Percentiles rank a stretch among this genome's conserved stretches.
Evolutionary conservation across 2,329 filamentous ascomycete species (phyloP).

Genomic region (Penicillium sp.): DNA sequence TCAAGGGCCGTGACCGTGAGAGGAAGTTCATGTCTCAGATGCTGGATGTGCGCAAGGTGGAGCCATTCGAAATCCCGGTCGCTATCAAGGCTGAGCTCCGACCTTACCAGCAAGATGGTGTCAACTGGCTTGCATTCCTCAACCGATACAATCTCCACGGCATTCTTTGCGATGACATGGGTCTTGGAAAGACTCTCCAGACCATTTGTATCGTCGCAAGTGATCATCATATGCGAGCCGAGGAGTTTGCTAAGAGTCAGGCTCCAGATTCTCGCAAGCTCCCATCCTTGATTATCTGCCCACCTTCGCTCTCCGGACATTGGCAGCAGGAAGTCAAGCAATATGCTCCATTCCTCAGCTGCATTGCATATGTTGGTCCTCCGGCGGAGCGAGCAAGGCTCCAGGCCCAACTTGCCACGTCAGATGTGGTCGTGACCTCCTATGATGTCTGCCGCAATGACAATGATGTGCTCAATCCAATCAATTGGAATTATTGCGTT

Average conservation of each 20-base stretch:
- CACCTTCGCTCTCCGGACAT: conserved; percentile 91
- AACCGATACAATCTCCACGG: conserved; percentile 97
- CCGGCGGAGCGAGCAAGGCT: conserved; percentile 72
- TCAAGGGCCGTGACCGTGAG: conserved; percentile 87
- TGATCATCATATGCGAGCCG: conserved; percentile 88
- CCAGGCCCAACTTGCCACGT: conserved; percentile 64
- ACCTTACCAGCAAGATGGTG: conserved; percentile 96
- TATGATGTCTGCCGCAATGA: conserved; percentile 98
- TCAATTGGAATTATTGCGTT: conserved; percentile 96
- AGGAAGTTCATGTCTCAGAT: conserved; percentile 96
- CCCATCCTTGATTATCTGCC: conserved; percentile 91
- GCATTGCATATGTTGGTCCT: conserved; percentile 85
- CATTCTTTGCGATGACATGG: conserved; percentile 99
- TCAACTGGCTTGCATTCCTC: conserved; percentile 97
- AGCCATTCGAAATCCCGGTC: conserved; percentile 87
- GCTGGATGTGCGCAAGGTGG: conserved; percentile 93
- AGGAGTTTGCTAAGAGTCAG: conserved; percentile 80
- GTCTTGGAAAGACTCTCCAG: conserved; percentile 93
- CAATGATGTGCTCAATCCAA: conserved; percentile 71
- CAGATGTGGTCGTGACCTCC: conserved; percentile 93
- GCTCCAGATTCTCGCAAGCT: conserved; percentile 72
- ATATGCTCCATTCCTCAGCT: conserved; percentile 89
- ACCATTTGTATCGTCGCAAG: conserved; percentile 97
- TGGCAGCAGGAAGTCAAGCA: conserved; percentile 98
- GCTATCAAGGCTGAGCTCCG: conserved; percentile 95